Base-by-base conservation (phyloP, 163 green algal genomes). In the Scenedesmus sp. region DNA sequence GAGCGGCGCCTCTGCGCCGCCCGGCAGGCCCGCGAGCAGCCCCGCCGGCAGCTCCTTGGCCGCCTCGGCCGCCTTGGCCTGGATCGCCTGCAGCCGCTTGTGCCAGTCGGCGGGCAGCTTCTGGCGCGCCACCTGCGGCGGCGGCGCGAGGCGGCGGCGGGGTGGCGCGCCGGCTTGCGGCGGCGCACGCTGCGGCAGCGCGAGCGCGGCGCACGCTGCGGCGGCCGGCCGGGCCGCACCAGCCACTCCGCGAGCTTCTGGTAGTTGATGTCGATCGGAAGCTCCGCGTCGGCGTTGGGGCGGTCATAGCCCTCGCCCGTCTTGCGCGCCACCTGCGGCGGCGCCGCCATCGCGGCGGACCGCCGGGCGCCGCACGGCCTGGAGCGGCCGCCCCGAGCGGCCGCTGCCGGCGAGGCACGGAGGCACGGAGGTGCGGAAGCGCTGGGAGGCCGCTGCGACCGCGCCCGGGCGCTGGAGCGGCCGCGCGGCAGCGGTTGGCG, bases 211-310 rank as follows among this genome's bases (percentile, higher is more conserved):
- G n/a, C n/a, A n/a, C n/a, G n/a, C n/a, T n/a, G n/a, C n/a, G n/a
- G n/a, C n/a, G n/a, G n/a, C n/a, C n/a, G n/a, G n/a, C n/a, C n/a
- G 39, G 7, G 39, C 42, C 87, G 67, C 66, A 93, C 86, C 79
- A 95, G 78, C 90, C 89, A 95, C 36, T 95, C 91, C 14, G 72
- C 24, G 51, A 95, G 63, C 63, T 89, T 90, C 15, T 75, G 71
- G 71, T 92, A 93, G 57, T 91, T 89, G 29, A 95, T 84, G 36
- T 94, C 90, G 13, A 94, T 65, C 0, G 88, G 88, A 24, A 93
- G 60, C 17, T 87, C 56, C 1, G 53, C 42, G 4, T 91, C 83
- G 14, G 70, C 90, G 6, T 88, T 75, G 0, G 90, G 90, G 28
- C 70, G 47, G n/a, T 86, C 89, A 48, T 82, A 85, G 7, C 90